Conservation (phyloP, 805 yeast species). For the Candida silvatica region DNA sequence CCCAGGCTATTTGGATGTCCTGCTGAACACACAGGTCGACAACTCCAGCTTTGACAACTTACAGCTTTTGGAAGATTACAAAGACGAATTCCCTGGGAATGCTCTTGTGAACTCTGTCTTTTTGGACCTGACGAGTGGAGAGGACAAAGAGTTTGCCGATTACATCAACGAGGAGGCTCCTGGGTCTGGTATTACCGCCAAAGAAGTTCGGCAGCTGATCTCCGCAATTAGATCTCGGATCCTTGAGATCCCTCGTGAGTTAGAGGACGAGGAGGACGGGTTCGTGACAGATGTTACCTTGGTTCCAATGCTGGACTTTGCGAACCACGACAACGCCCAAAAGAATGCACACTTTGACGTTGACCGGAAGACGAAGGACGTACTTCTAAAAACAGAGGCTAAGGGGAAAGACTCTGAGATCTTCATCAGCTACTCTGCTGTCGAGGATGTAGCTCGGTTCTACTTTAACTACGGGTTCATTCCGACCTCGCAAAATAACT, state of each 20-base stretch:
- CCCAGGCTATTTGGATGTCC: slow-evolving; percentile 25
- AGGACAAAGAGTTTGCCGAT: slow-evolving; percentile 9
- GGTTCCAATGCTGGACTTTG: slow-evolving; percentile 63
- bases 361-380: slow-evolving; percentile 35
- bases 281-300: slow-evolving; percentile 43
- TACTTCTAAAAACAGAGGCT: slow-evolving; percentile 28
- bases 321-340: slow-evolving; percentile 41
- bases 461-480: slow-evolving; percentile 38
- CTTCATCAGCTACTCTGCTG: slow-evolving; percentile 35
- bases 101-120: slow-evolving; percentile 6
- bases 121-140: slow-evolving; percentile 7
- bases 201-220: slow-evolving; percentile 13
- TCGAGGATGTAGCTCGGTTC: slow-evolving; percentile 33
- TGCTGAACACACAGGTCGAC: slow-evolving; percentile 25
- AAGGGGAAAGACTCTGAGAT: slow-evolving; percentile 22
- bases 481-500: slow-evolving; percentile 21
- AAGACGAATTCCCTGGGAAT: slow-evolving; percentile 11
- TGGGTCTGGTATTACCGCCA: slow-evolving; percentile 6
- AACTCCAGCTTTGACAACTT: slow-evolving; percentile 20
- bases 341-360: slow-evolving; percentile 54
- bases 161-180: slow-evolving; percentile 12
- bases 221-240: slow-evolving; percentile 50
- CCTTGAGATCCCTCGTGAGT: slow-evolving; percentile 52
- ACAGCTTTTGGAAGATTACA: slow-evolving; percentile 16
- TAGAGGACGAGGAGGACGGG: slow-evolving; percentile 21